These are phyloP conservation scores for Aureobasidium sp. DNA, from an alignment of 2,329 filamentous ascomycete genomes.

Conservation along the genomic window DNA sequence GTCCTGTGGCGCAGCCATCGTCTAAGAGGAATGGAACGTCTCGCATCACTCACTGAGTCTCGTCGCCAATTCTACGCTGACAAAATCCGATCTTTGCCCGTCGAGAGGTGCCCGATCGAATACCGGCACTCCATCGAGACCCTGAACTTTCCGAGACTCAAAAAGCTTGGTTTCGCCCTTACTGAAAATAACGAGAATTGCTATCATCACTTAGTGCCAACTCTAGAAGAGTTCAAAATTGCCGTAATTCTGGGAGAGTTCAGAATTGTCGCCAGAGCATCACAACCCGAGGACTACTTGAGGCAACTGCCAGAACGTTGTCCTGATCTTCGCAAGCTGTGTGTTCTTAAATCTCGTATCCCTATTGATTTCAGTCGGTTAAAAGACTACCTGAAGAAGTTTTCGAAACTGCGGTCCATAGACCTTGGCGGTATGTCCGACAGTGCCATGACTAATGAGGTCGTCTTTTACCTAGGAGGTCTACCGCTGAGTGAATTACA, in stretches of 20 bases:
- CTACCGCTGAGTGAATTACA: neutral
- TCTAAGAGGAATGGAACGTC: neutral
- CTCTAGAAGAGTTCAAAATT: too few relatives aligned
- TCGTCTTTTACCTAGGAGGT: neutral
- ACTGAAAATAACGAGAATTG: too few relatives aligned
- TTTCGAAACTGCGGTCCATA: neutral
- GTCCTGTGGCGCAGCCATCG: neutral
- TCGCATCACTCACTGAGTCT: too few relatives aligned
- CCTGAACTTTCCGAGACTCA: too few relatives aligned
- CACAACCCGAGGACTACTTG: too few relatives aligned
- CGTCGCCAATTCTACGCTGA: neutral
- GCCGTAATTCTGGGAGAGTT: too few relatives aligned
- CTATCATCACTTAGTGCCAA: too few relatives aligned
- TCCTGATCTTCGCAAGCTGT: too few relatives aligned
- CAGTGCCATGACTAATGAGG: neutral
- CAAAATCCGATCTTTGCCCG: neutral
- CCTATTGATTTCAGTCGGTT: neutral
- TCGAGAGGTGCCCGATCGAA: neutral
- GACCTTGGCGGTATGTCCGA: neutral
- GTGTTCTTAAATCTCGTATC: too few relatives aligned
- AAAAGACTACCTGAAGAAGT: neutral
- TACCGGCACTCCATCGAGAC: neutral
- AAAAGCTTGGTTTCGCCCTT: too few relatives aligned
- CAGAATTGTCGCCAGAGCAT: too few relatives aligned
- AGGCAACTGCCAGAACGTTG: too few relatives aligned